These are phyloP conservation scores for Malus sylvestris DNA, from an alignment of 306 rosid species.

Conservation along the genomic window DNA sequence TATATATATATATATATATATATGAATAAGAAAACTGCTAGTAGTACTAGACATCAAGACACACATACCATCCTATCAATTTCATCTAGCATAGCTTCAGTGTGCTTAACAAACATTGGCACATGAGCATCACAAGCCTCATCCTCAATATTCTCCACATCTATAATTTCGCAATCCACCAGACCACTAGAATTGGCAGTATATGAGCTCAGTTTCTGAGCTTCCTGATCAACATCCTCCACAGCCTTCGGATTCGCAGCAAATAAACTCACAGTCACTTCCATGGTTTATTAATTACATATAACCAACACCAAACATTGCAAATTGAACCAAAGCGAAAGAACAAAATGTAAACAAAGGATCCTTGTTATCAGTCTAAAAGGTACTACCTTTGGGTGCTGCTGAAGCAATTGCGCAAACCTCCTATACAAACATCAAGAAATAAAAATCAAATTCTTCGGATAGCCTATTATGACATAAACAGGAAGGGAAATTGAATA, in stretches of 20 bases:
- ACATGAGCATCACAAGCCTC: constrained; percentile 16
- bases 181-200: constrained; percentile 19
- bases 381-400: constrained; percentile 22
- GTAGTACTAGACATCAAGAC: background rate
- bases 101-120: constrained; percentile 57
- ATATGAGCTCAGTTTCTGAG: constrained; percentile 10
- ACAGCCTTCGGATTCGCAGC: background rate
- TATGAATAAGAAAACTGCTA: background rate
- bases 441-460: background rate
- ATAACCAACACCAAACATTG: background rate
- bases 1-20: background rate
- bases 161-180: constrained; percentile 26
- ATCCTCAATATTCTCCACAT: constrained; percentile 28
- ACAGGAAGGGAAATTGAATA: background rate
- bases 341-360: background rate
- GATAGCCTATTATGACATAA: background rate
- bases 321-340: background rate
- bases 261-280: background rate
- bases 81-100: constrained; percentile 55
- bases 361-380: background rate
- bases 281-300: constrained; percentile 1
- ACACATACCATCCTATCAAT: constrained; percentile 44
- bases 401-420: constrained; percentile 45
- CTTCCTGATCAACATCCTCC: constrained; percentile 5
- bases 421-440: constrained; percentile 33